A percentile compares a stretch with the other conserved stretches of the same genome.
Evolutionary conservation across 495 filamentous ascomycete species (phyloP).

Genomic region (Annulohypoxylon moriforme): DNA sequence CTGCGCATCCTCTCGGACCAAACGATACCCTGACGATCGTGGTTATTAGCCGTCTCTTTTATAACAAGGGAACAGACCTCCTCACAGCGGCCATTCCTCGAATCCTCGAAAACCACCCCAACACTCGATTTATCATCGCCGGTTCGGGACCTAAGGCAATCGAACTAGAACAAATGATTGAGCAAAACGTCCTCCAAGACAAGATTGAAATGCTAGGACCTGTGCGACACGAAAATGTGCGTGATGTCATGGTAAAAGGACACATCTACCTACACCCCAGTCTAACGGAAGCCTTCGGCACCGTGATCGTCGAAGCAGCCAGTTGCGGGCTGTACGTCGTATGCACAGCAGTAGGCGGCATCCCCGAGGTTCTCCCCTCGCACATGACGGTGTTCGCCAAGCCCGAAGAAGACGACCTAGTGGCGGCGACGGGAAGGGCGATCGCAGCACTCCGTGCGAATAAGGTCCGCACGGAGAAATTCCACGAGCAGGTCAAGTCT

Average conservation of each 20-base stretch:
- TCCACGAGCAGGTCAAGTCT: constrained; percentile 94
- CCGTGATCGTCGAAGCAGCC: constrained; percentile 96
- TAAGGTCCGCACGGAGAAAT: constrained; percentile 88
- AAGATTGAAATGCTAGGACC: constrained; percentile 91
- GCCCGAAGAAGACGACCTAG: constrained; percentile 92
- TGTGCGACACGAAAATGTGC: constrained; percentile 93
- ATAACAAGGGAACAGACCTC: constrained; percentile 98
- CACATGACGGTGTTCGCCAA: constrained; percentile 96
- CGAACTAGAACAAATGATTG: constrained; percentile 97
- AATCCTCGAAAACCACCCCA: constrained; percentile 86
- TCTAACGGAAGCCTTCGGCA: constrained; percentile 96
- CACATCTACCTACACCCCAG: constrained; percentile 97
- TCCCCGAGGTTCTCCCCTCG: constrained; percentile 91
- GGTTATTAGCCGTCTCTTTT: constrained; percentile 96
- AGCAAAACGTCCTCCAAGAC: constrained; percentile 94
- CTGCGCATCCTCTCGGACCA: constrained; percentile 71
- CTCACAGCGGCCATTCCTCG: constrained; percentile 93
- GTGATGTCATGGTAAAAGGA: constrained; percentile 97
- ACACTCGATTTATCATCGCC: constrained; percentile 96
- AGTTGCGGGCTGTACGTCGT: constrained; percentile 96
- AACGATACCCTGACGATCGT: constrained; percentile 94
- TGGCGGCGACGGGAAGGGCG: constrained; percentile 81
- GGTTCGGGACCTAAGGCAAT: constrained; percentile 96
- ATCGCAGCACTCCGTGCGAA: constrained; percentile 84
- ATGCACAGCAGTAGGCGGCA: constrained; percentile 94